Conservation (phyloP, 2,329 filamentous ascomycete genomes). For the Xylaria hypoxylon region DNA sequence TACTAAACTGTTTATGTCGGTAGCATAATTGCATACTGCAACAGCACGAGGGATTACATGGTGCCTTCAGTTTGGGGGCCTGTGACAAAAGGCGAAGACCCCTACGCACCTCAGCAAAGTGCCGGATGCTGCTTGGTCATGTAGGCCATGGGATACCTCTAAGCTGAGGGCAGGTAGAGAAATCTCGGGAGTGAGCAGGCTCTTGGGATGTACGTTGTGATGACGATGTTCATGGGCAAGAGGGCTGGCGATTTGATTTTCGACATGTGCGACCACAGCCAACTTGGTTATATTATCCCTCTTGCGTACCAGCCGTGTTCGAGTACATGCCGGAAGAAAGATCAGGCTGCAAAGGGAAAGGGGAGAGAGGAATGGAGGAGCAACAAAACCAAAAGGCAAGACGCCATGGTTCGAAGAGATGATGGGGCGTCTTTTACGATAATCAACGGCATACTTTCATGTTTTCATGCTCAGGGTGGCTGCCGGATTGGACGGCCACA, state of each 20-base stretch:
- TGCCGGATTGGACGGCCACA: slow-evolving; percentile 40
- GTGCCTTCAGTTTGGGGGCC: slow-evolving; percentile 96
- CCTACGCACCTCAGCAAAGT: slow-evolving; percentile 95
- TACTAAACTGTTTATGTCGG: slow-evolving; percentile 41
- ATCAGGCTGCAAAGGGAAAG: slow-evolving; percentile 32
- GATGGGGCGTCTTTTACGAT: slow-evolving; percentile 48
- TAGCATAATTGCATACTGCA: slow-evolving; percentile 98
- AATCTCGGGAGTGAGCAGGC: slow-evolving; percentile 27
- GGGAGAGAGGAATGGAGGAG: slow-evolving; percentile 30
- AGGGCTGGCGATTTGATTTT: slow-evolving; percentile 44
- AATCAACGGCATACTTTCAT: slow-evolving; percentile 49
- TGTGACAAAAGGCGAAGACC: slow-evolving; percentile 94
- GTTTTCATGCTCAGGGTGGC: slow-evolving; percentile 44
- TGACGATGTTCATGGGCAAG: slow-evolving; percentile 38
- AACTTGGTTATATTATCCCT: slow-evolving; percentile 32
- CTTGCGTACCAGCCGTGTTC: slow-evolving; percentile 39
- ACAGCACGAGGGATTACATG: slow-evolving; percentile 99
- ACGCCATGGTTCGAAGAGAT: slow-evolving; percentile 40
- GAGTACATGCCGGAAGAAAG: slow-evolving; percentile 39
- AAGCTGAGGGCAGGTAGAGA: slow-evolving; percentile 31
- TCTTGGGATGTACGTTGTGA: slow-evolving; percentile 43
- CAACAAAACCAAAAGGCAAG: slow-evolving; percentile 37
- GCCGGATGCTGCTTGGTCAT: slow-evolving; percentile 96
- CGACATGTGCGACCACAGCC: slow-evolving; percentile 37
- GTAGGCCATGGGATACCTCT: slow-evolving; percentile 61